Evolutionary conservation across 228 moss, liverwort and hornwort species (phyloP).

Genomic region (Sphagnum magellanicum): DNA sequence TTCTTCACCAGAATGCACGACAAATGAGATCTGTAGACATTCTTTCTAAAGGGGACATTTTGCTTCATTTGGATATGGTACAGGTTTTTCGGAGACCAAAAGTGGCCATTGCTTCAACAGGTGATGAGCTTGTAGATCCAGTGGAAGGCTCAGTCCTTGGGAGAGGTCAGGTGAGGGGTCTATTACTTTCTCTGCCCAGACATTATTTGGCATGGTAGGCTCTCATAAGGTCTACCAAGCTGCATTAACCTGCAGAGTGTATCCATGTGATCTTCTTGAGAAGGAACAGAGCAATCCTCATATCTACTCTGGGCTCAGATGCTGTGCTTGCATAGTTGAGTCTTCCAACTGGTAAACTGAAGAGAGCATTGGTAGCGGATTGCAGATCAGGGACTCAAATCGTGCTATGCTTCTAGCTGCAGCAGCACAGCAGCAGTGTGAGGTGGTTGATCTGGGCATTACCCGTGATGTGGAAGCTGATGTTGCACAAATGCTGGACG

Average conservation of each 20-base stretch:
- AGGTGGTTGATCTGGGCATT: constrained; percentile 74
- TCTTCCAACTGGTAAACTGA: neutral
- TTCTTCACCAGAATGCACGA: too few species aligned
- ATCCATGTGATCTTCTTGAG: too few species aligned
- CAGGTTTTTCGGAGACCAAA: constrained; percentile 84
- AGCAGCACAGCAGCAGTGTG: constrained; percentile 57
- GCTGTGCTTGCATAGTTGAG: too few species aligned
- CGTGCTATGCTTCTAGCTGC: constrained; percentile 91
- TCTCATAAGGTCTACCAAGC: too few species aligned
- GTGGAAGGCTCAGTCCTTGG: constrained; percentile 32
- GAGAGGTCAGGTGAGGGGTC: constrained; percentile 55
- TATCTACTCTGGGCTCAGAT: too few species aligned
- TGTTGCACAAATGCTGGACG: constrained; percentile 53
- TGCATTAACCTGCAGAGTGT: too few species aligned
- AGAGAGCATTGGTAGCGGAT: neutral
- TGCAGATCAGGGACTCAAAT: constrained; percentile 94
- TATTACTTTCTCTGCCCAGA: neutral
- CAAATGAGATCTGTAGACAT: too few species aligned
- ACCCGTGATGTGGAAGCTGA: constrained; percentile 53
- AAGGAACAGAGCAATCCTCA: too few species aligned
- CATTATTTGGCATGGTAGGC: neutral
- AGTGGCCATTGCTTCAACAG: constrained; percentile 83
- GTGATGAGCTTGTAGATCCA: constrained; percentile 91
- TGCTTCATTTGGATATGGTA: constrained; percentile 11
- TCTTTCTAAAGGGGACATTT: too few species aligned